These are phyloP conservation scores for Sonneratia caseolaris DNA, from an alignment of 345 rosid species.

Conservation along the genomic window DNA sequence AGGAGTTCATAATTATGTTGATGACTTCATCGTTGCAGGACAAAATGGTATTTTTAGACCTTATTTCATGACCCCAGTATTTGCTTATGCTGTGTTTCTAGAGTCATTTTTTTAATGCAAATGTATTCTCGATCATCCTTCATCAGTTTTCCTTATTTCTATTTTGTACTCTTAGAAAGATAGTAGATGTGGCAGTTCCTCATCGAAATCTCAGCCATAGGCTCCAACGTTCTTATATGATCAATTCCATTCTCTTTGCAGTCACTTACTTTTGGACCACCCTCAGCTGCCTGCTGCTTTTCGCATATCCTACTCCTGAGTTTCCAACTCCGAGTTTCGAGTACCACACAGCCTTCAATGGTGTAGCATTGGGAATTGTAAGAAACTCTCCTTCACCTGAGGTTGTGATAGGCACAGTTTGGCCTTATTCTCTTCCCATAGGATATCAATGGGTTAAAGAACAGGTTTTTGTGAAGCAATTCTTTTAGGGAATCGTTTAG, in stretches of 20 bases:
- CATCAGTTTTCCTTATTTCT: neutral
- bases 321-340: conserved; percentile 91
- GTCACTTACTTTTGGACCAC: conserved; percentile 84
- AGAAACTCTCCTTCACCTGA: conserved; percentile 16
- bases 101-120: neutral
- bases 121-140: neutral
- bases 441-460: too few relatives aligned
- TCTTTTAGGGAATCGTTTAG: too few relatives aligned
- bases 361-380: conserved; percentile 91
- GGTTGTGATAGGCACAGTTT: neutral
- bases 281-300: conserved; percentile 75
- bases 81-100: neutral
- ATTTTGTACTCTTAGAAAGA: neutral
- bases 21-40: conserved; percentile 59
- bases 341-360: conserved; percentile 80
- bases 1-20: conserved; percentile 39
- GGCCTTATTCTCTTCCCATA: neutral
- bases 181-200: neutral
- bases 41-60: conserved; percentile 45
- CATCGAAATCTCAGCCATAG: neutral
- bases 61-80: neutral
- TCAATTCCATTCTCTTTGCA: conserved; percentile 25
- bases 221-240: neutral
- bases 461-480: too few relatives aligned
- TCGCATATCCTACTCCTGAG: conserved; percentile 96